A percentile compares a stretch with the other conserved stretches of the same genome.
phyloP scores from a whole-genome alignment of 106 monocot species.

The Phalaenopsis aphrodite region DNA sequence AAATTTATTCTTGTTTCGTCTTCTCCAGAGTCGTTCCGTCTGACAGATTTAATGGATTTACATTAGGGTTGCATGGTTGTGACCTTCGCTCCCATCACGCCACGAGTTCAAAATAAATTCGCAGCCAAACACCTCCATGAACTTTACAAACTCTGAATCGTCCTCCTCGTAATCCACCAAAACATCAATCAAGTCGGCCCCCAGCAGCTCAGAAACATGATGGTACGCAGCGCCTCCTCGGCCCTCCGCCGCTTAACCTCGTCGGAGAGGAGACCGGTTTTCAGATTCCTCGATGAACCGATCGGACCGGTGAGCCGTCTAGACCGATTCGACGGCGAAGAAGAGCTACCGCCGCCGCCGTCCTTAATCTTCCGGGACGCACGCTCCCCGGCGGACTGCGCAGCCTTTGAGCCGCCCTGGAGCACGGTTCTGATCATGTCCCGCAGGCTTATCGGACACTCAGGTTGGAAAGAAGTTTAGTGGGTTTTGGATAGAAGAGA shows the following conservation, averaged over 20 bases:
- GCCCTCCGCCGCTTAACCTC: slow-evolving; percentile 27
- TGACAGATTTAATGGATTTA: too few species aligned
- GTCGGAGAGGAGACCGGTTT: slow-evolving; percentile 6
- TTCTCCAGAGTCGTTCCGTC: too few species aligned
- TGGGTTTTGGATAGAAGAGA: neutral
- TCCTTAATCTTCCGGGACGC: slow-evolving; percentile 29
- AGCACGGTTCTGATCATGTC: slow-evolving; percentile 18
- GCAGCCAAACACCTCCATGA: too few species aligned
- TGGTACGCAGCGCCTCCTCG: slow-evolving; percentile 33
- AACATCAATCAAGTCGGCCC: slow-evolving; percentile 26
- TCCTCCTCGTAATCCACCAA: neutral
- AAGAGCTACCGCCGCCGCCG: slow-evolving; percentile 3
- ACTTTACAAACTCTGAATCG: too few species aligned
- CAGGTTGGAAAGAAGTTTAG: too few species aligned
- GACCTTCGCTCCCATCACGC: too few species aligned
- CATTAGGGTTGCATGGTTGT: too few species aligned
- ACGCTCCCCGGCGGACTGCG: slow-evolving; percentile 15
- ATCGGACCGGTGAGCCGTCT: slow-evolving; percentile 6
- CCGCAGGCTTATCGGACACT: slow-evolving; percentile 22
- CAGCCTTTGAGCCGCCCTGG: slow-evolving; percentile 17
- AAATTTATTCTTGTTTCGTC: too few species aligned
- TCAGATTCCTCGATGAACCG: slow-evolving; percentile 1
- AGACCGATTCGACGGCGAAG: neutral
- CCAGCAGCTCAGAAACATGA: slow-evolving; percentile 42
- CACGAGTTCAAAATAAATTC: too few species aligned